Conservation (phyloP, 2,329 filamentous ascomycete genomes). For the Hirsutella rhossiliensis region DNA sequence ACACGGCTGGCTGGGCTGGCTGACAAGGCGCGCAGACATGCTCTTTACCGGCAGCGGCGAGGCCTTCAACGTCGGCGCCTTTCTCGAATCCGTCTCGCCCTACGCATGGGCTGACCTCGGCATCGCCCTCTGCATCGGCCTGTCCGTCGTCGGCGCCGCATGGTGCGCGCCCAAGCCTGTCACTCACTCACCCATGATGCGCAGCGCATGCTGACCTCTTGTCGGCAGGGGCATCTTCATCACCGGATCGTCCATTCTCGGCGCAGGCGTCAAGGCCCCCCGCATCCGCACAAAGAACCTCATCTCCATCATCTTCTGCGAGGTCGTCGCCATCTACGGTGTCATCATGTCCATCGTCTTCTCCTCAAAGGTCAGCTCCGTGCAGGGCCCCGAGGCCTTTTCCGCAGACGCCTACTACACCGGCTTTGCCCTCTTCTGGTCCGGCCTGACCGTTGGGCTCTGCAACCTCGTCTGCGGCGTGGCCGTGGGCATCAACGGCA, state of each 20-base stretch:
- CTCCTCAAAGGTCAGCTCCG: constrained; percentile 68
- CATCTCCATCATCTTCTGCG: constrained; percentile 99
- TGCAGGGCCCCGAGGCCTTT: constrained; percentile 53
- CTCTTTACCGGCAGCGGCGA: constrained; percentile 96
- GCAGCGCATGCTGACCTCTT: constrained; percentile 1
- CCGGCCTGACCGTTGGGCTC: constrained; percentile 82
- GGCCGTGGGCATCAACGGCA: constrained; percentile 95
- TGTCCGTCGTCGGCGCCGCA: constrained; percentile 93
- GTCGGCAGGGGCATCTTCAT: constrained; percentile 87
- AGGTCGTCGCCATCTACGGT: constrained; percentile 98
- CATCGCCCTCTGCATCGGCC: constrained; percentile 86
- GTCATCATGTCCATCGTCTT: constrained; percentile 99
- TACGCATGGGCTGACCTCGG: constrained; percentile 88
- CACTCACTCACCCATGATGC: background rate
- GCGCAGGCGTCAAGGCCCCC: constrained; percentile 90
- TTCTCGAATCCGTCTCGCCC: constrained; percentile 87
- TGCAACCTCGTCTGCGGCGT: constrained; percentile 96
- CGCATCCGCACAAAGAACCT: constrained; percentile 98
- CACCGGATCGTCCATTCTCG: constrained; percentile 92
- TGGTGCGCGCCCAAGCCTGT: constrained; percentile 52
- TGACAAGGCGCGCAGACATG: constrained; percentile 57
- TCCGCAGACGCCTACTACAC: constrained; percentile 81
- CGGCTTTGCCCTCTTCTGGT: constrained; percentile 92
- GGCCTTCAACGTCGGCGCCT: constrained; percentile 91
- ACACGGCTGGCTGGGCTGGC: background rate